Evolutionary conservation across 805 yeast species (phyloP).

Genomic region (Wickerhamomyces mucosus): DNA sequence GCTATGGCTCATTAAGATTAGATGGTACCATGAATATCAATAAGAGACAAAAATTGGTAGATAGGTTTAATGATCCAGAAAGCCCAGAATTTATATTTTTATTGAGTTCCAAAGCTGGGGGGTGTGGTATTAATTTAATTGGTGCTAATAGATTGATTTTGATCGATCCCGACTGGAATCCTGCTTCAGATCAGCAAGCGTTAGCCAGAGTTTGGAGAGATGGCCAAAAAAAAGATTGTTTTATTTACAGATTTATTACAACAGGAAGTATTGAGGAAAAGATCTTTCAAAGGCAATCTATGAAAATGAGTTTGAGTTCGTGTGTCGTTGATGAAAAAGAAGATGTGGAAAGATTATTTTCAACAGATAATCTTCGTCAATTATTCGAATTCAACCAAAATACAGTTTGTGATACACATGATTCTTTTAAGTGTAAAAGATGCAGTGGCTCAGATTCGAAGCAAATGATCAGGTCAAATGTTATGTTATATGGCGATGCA

Average conservation of each 20-base stretch:
- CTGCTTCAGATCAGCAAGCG: conserved; percentile 97
- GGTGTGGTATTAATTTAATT: conserved; percentile 94
- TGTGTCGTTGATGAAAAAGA: conserved; percentile 96
- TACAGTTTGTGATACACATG: conserved; percentile 85
- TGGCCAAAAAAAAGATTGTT: conserved; percentile 96
- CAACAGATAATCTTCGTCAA: conserved; percentile 69
- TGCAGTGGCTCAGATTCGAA: conserved; percentile 43
- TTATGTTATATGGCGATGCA: conserved; percentile 95
- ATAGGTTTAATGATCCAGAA: conserved; percentile 82
- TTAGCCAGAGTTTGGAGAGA: conserved; percentile 98
- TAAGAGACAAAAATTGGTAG: conserved; percentile 89
- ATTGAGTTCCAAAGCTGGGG: conserved; percentile 94
- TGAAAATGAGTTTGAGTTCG: conserved; percentile 86
- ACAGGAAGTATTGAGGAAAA: conserved; percentile 96
- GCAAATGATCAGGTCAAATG: conserved; percentile 60
- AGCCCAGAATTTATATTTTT: conserved; percentile 82
- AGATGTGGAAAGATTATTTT: conserved; percentile 87
- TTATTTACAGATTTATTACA: conserved; percentile 84
- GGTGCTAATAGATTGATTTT: conserved; percentile 90
- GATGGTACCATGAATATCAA: conserved; percentile 92
- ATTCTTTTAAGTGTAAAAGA: conserved; percentile 79
- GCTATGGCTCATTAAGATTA: conserved; percentile 70
- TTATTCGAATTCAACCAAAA: conserved; percentile 61
- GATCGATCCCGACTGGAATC: conserved; percentile 95
- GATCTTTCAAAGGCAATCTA: conserved; percentile 89